A percentile compares a stretch with the other conserved stretches of the same genome.
These are phyloP conservation scores for Phyllachora maydis DNA, from an alignment of 2,329 filamentous ascomycete genomes.

Conservation along the genomic window DNA sequence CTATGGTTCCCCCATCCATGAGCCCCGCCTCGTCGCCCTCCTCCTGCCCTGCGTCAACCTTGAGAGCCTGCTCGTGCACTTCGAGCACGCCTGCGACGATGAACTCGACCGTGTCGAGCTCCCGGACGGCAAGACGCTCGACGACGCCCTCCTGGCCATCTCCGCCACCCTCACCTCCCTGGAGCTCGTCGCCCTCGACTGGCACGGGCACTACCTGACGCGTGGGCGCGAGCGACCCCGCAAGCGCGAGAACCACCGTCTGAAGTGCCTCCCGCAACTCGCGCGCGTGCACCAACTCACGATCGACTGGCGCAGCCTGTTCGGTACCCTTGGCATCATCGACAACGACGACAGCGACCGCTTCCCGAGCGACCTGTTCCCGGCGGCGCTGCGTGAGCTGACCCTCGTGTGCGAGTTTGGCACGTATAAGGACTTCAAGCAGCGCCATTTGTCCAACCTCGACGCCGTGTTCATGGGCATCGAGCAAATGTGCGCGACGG, in stretches of 20 bases:
- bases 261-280: constrained; percentile 8
- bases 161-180: constrained; percentile 5
- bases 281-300: constrained; percentile 5
- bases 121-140: constrained; percentile 8
- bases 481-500: constrained; percentile 6
- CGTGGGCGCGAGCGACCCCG: constrained; percentile 8
- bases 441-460: constrained; percentile 8
- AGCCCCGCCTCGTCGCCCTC: constrained; percentile 7
- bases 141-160: constrained; percentile 6
- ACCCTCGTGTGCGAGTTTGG: constrained; percentile 9
- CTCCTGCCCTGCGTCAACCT: constrained; percentile 7
- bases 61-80: constrained; percentile 8
- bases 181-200: constrained; percentile 7
- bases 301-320: constrained; percentile 9
- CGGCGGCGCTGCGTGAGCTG: constrained; percentile 7
- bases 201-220: constrained; percentile 9
- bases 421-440: constrained; percentile 8
- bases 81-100: constrained; percentile 7
- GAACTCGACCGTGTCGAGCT: constrained; percentile 6
- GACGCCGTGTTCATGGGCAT: constrained; percentile 9
- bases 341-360: constrained; percentile 9
- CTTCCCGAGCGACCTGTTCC: constrained; percentile 7
- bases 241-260: constrained; percentile 10
- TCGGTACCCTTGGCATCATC: constrained; percentile 9
- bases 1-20: constrained; percentile 9